phyloP scores from a whole-genome alignment of 73 alveolate species.

The Vitrella brassicaformis region DNA sequence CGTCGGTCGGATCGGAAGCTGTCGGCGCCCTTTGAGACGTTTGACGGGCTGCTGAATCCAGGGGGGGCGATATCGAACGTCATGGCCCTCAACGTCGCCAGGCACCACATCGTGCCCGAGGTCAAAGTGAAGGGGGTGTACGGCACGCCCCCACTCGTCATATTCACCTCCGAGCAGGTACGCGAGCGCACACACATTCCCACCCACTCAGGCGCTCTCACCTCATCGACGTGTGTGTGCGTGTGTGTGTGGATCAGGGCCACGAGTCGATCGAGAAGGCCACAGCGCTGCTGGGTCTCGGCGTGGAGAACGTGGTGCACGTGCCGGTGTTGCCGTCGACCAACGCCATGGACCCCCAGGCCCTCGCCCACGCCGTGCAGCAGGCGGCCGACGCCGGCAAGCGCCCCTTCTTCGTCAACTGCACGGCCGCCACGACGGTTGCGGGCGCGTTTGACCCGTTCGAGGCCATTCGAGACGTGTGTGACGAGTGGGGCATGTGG shows the following conservation, averaged over 20 bases:
- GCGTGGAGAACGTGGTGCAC: background rate
- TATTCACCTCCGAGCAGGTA: background rate
- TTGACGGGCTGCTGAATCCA: background rate
- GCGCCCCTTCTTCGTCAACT: background rate
- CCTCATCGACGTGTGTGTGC: background rate
- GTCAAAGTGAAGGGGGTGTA: background rate
- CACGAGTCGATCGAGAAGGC: background rate
- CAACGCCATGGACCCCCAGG: background rate
- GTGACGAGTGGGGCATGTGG: background rate
- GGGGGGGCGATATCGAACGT: background rate
- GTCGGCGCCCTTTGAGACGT: background rate
- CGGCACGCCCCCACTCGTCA: background rate
- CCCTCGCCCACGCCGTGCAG: background rate
- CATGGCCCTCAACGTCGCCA: background rate
- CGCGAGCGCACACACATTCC: too few relatives aligned
- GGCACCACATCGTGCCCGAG: background rate
- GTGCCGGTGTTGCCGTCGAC: background rate
- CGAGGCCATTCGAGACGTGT: background rate
- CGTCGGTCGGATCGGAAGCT: too few relatives aligned
- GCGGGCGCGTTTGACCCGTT: background rate
- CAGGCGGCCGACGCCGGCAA: background rate
- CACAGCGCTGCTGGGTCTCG: background rate
- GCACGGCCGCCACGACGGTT: background rate
- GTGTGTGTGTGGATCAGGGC: background rate
- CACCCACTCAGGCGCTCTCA: too few relatives aligned